Conservation (phyloP, 192 early-diverging fungal species). For the Linnemannia elongata region DNA sequence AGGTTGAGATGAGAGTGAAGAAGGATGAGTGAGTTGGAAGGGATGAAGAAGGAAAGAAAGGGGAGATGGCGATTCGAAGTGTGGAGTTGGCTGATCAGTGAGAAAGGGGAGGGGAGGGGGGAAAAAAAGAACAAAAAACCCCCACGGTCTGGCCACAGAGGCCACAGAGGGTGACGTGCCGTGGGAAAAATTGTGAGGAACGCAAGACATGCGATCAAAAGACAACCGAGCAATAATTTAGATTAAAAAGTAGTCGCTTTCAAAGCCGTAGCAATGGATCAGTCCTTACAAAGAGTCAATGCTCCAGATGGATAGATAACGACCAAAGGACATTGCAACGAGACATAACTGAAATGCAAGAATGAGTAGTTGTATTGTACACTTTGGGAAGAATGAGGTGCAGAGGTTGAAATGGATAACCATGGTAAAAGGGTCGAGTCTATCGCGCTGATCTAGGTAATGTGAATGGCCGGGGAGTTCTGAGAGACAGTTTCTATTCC, state of each 20-base stretch:
- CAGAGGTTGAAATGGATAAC: neutral
- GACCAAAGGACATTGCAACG: no score
- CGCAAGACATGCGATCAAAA: conserved; percentile 26
- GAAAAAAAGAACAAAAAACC: neutral
- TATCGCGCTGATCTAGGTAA: neutral
- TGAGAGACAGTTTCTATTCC: neutral
- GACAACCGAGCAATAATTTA: neutral
- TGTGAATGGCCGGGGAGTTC: no score
- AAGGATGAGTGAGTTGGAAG: neutral
- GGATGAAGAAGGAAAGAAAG: conserved; percentile 6
- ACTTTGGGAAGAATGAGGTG: neutral
- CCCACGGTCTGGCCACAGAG: neutral
- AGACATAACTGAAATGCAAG: no score
- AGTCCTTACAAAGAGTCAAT: no score
- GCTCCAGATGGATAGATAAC: no score
- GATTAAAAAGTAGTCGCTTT: no score
- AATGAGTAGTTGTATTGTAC: neutral
- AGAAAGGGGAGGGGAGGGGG: neutral
- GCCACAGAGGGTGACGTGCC: neutral
- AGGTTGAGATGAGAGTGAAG: conserved; percentile 4
- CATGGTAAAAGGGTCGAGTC: neutral
- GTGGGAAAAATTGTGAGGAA: conserved; percentile 32
- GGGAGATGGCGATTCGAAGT: conserved; percentile 9
- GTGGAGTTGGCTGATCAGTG: conserved; percentile 7
- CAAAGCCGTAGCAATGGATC: no score